Evolutionary conservation across 2,329 filamentous ascomycete species (phyloP), one percentile per base, ranked within the genome.

Genomic region (Pleurostoma richardsiae): DNA sequence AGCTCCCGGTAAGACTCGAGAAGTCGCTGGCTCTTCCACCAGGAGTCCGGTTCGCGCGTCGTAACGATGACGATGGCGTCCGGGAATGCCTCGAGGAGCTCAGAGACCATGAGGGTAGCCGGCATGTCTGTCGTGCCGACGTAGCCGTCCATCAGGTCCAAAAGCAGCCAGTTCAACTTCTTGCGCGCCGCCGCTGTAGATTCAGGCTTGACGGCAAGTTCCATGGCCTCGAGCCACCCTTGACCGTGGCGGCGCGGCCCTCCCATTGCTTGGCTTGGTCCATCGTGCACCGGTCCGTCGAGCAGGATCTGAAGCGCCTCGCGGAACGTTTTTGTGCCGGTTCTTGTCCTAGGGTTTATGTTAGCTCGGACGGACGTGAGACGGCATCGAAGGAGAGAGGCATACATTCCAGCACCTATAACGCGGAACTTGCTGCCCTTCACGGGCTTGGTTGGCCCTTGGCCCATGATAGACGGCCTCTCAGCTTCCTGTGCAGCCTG

Each of bases 291-390:
- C 6, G 64, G 63, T 2, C 62, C 19, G 19, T 19, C 64, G 39
- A 65, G 56, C 28, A 66, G 59, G 45, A 64, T 64, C 30, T 56
- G 54, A 19, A 67, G 60, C 31, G 65, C 64, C 50, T 67, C 60
- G 49, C 66, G 65, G 11, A 68, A 54, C 11, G 64, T 65, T 52
- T 67, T 64, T 30, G 63, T 64, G 44, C 63, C 63, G 19, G 63
- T 66, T 38, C 63, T 59, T 31, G 61, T 64, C 62, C 63, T 64
- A 30, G 4, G 39, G 10, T 29, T 39, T 30, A 27, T 42, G 28
- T 30, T 19, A 19, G 19, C 19, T 19, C 19, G 19, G 19, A 19
- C 19, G 19, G 19, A 19, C 19, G 19, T 19, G 19, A 19, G 19
- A 19, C 19, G 19, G 19, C 19, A 19, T 19, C 2, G 19, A 19